Conservation (phyloP, 306 rosid genomes). For the Glycyrrhiza uralensis region DNA sequence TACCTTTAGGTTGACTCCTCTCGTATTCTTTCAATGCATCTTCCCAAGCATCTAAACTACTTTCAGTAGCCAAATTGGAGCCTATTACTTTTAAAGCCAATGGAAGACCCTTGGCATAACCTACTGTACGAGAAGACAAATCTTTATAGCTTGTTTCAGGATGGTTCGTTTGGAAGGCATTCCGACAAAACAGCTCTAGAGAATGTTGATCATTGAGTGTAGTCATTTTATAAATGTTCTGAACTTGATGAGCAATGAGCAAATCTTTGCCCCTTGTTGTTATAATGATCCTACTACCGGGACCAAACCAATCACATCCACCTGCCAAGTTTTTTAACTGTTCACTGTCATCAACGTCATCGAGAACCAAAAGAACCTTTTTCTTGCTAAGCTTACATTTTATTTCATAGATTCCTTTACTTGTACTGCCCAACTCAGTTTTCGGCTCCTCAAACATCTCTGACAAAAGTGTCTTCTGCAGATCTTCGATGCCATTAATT, state of each 20-base stretch:
- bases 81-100: too few species aligned
- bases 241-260: not conserved
- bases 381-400: not conserved
- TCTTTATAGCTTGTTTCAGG: not conserved
- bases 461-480: too few species aligned
- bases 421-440: not conserved
- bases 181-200: slow-evolving; percentile 7
- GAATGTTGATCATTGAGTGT: not conserved
- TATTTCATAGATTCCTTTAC: not conserved
- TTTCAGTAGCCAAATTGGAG: not conserved
- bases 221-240: not conserved
- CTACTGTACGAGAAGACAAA: not conserved
- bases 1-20: not conserved
- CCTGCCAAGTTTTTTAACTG: too few species aligned
- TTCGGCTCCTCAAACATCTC: not conserved
- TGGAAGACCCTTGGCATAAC: not conserved
- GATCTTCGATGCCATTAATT: too few species aligned
- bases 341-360: too few species aligned
- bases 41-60: not conserved
- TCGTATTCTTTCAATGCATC: not conserved
- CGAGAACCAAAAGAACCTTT: too few species aligned
- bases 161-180: not conserved
- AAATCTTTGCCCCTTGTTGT: too few species aligned
- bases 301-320: too few species aligned
- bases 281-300: too few species aligned